These are phyloP conservation scores for Cicer cuneatum DNA, from an alignment of 306 rosid genomes.

Conservation along the genomic window DNA sequence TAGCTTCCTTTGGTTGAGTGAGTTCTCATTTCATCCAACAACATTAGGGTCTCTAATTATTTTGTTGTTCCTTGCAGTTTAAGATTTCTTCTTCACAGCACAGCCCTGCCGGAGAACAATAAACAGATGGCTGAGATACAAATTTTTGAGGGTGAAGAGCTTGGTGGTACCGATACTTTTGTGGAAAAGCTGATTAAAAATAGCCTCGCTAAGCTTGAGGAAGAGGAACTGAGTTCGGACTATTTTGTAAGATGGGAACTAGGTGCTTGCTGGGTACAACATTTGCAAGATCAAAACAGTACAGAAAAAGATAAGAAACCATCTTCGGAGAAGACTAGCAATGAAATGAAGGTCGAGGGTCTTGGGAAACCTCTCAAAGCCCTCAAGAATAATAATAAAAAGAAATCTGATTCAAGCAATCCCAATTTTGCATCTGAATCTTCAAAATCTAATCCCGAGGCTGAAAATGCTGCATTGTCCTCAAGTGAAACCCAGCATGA, in stretches of 20 bases:
- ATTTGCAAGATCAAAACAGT: constrained; percentile 94
- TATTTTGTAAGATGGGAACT: constrained; percentile 95
- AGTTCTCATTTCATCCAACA: constrained; percentile 26
- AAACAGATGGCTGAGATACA: constrained; percentile 53
- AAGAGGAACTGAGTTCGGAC: constrained; percentile 65
- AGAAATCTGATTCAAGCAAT: constrained; percentile 66
- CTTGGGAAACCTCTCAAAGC: constrained; percentile 92
- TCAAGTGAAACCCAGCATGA: constrained; percentile 57
- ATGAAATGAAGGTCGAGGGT: constrained; percentile 97
- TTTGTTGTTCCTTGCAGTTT: constrained; percentile 62
- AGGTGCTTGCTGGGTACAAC: constrained; percentile 99
- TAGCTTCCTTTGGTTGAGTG: constrained; percentile 29
- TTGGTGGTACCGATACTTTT: constrained; percentile 59
- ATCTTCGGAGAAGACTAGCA: constrained; percentile 66
- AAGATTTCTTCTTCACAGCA: constrained; percentile 82
- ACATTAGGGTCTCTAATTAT: constrained; percentile 36
- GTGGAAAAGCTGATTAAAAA: constrained; percentile 74
- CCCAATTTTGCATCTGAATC: constrained; percentile 56
- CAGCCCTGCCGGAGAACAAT: constrained; percentile 64
- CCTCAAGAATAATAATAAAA: constrained; percentile 70
- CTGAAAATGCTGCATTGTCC: constrained; percentile 56
- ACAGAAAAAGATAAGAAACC: constrained; percentile 84
- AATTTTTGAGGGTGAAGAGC: constrained; percentile 65
- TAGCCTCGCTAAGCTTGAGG: constrained; percentile 78
- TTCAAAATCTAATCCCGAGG: constrained; percentile 60